A percentile compares a stretch with the other conserved stretches of the same genome.
Evolutionary conservation across 2,329 filamentous ascomycete species (phyloP).

Genomic region (Neofusicoccum ribis): DNA sequence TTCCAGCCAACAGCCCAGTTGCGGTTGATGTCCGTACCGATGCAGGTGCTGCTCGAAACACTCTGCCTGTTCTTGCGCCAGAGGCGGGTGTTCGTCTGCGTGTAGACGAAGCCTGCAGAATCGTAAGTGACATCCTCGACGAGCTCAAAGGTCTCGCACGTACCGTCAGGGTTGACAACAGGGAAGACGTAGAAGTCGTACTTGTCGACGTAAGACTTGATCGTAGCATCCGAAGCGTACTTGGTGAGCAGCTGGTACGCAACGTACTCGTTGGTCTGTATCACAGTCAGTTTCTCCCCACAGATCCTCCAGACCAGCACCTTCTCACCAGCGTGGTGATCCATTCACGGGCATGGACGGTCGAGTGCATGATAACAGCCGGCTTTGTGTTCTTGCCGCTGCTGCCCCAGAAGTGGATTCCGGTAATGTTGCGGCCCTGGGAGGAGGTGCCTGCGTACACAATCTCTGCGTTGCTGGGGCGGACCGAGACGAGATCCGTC

Average conservation of each 20-base stretch:
- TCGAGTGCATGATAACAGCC: constrained; percentile 40
- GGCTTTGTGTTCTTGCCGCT: constrained; percentile 39
- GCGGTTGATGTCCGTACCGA: constrained; percentile 42
- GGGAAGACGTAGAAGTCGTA: constrained; percentile 65
- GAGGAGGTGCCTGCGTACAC: constrained; percentile 35
- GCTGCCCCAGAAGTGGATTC: constrained; percentile 41
- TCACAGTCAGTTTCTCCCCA: constrained; percentile 18
- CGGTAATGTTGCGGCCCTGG: constrained; percentile 34
- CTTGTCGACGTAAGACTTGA: constrained; percentile 53
- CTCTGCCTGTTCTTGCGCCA: constrained; percentile 42
- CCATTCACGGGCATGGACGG: constrained; percentile 42
- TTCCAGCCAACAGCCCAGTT: constrained; percentile 41
- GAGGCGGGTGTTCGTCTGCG: constrained; percentile 38
- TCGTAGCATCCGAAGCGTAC: constrained; percentile 33
- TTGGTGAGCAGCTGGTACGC: constrained; percentile 39
- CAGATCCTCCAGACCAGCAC: not conserved
- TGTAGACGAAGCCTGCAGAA: constrained; percentile 36
- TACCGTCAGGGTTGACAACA: constrained; percentile 41
- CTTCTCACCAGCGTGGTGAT: constrained; percentile 33
- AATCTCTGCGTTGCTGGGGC: constrained; percentile 35
- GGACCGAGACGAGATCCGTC: constrained; percentile 34
- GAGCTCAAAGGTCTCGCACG: constrained; percentile 55
- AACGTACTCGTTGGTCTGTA: constrained; percentile 31
- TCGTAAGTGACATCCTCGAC: not conserved
- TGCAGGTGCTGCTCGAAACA: constrained; percentile 31